Evolutionary conservation across 2,329 filamentous ascomycete species (phyloP).

Genomic region (Penicillium sp.): DNA sequence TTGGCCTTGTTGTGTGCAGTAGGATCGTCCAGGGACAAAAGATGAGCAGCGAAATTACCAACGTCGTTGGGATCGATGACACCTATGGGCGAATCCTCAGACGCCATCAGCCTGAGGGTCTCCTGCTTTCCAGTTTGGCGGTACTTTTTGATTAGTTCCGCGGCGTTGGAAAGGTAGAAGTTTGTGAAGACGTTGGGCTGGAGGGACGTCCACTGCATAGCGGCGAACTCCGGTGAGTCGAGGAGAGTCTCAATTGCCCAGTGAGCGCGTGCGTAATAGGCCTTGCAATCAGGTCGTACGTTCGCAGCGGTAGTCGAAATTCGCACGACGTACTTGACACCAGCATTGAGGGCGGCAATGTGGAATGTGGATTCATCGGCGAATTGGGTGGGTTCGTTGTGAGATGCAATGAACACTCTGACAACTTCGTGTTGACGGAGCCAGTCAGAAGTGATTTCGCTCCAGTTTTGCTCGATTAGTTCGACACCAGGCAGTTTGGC

Average conservation of each 20-base stretch:
- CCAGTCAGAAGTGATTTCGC: conserved; percentile 42
- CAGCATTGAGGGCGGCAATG: conserved; percentile 33
- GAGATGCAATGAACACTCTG: conserved; percentile 43
- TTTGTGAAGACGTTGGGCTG: conserved; percentile 38
- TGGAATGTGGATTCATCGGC: conserved; percentile 43
- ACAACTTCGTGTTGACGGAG: conserved; percentile 38
- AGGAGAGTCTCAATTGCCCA: conserved; percentile 46
- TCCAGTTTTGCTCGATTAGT: conserved; percentile 38
- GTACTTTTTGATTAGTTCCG: conserved; percentile 34
- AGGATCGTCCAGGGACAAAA: conserved; percentile 32
- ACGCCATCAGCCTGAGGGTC: conserved; percentile 26
- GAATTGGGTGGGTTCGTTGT: conserved; percentile 41
- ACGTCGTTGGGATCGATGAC: conserved; percentile 35
- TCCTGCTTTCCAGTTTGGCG: conserved; percentile 35
- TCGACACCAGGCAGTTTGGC: conserved; percentile 36
- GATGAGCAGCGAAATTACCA: conserved; percentile 37
- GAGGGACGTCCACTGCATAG: conserved; percentile 42
- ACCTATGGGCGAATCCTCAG: conserved; percentile 31
- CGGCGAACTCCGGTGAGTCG: conserved; percentile 34
- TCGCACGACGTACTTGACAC: conserved; percentile 45
- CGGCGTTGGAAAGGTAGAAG: conserved; percentile 24
- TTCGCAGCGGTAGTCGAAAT: conserved; percentile 43
- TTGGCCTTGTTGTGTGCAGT: conserved; percentile 31
- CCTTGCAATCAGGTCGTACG: conserved; percentile 34
- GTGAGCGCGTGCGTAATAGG: conserved; percentile 41